These are phyloP conservation scores for Nakazawaea ishiwadae DNA, from an alignment of 805 yeast species.

Conservation along the genomic window DNA sequence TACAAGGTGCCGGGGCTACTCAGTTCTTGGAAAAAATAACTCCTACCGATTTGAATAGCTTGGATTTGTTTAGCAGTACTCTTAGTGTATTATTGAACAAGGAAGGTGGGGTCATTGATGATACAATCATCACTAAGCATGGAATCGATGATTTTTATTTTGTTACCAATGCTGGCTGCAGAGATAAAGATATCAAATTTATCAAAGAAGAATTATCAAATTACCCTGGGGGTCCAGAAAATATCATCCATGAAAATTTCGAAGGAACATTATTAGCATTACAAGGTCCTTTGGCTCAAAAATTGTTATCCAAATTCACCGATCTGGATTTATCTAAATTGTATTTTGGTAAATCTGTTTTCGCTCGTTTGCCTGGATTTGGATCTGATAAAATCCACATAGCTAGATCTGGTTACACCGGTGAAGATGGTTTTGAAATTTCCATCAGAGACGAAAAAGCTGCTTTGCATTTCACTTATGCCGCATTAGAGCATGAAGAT, in stretches of 20 bases:
- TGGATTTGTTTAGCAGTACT: slow-evolving; percentile 59
- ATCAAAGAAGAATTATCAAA: slow-evolving; percentile 45
- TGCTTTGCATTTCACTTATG: slow-evolving; percentile 58
- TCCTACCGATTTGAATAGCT: slow-evolving; percentile 73
- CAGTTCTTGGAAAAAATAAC: slow-evolving; percentile 72
- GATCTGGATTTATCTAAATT: slow-evolving; percentile 52
- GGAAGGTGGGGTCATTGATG: slow-evolving; percentile 83
- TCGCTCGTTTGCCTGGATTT: slow-evolving; percentile 37
- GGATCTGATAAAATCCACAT: slow-evolving; percentile 54
- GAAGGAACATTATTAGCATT: slow-evolving; percentile 80
- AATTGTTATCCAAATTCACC: slow-evolving; percentile 60
- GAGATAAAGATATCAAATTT: slow-evolving; percentile 72
- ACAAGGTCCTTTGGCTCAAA: slow-evolving; percentile 88
- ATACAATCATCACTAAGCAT: slow-evolving; percentile 87
- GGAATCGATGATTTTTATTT: slow-evolving; percentile 69
- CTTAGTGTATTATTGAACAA: slow-evolving; percentile 72
- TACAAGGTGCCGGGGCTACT: slow-evolving; percentile 65
- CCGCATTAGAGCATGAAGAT: slow-evolving; percentile 47
- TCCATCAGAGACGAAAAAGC: slow-evolving; percentile 57
- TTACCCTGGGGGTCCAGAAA: slow-evolving; percentile 26
- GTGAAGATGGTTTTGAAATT: slow-evolving; percentile 97
- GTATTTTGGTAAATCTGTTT: slow-evolving; percentile 69
- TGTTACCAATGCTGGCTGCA: slow-evolving; percentile 95
- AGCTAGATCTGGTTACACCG: slow-evolving; percentile 97
- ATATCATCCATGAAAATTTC: slow-evolving; percentile 36